Base-by-base conservation (phyloP, 1,284 basidiomycete species). In the Kwoniella shivajii region DNA sequence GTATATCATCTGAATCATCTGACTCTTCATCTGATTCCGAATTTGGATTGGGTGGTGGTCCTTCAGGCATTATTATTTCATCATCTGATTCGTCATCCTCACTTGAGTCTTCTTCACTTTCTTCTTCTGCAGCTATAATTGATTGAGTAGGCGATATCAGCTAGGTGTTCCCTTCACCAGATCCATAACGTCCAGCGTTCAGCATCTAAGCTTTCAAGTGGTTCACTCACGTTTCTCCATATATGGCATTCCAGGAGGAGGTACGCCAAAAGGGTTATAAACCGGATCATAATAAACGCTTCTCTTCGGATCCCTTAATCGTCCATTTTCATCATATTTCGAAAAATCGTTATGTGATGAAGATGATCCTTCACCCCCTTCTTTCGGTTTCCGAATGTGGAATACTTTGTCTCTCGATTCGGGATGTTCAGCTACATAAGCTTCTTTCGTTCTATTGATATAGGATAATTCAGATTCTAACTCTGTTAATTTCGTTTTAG, bases 161-260 rank as follows among this genome's bases (percentile, higher is more conserved):
- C 30, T 50, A 44, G 6, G 16, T n/a, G 16, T 31, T 16, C 18
- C 48, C 39, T 31, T 6, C 20, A 27, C 41, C n/a, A 33, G 16
- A 41, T 54, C n/a, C n/a, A n/a, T n/a, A n/a, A n/a, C n/a, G n/a
- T n/a, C n/a, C n/a, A n/a, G n/a, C n/a, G n/a, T 36, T 50, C 47
- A 36, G 2, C 24, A 10, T 33, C 50, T 26, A 46, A 46, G 10
- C 3, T n/a, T n/a, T n/a, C n/a, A n/a, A 31, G 31, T n/a, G 31
- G 5, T 22, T 27, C 11, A 81, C 88, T 78, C 66, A 92, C 89
- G 83, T 79, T 88, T 82, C 72, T 97, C 92, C 47, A 85, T 79
- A 75, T 97, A 97, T 9, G 90, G 92, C 92, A 96, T 91, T 7
- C 94, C 94, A 9, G 94, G 94, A 20, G 94, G 94, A 20, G 94